Base-by-base conservation (phyloP, 352 stramenopile species). In the Saprolegnia parasitica region DNA sequence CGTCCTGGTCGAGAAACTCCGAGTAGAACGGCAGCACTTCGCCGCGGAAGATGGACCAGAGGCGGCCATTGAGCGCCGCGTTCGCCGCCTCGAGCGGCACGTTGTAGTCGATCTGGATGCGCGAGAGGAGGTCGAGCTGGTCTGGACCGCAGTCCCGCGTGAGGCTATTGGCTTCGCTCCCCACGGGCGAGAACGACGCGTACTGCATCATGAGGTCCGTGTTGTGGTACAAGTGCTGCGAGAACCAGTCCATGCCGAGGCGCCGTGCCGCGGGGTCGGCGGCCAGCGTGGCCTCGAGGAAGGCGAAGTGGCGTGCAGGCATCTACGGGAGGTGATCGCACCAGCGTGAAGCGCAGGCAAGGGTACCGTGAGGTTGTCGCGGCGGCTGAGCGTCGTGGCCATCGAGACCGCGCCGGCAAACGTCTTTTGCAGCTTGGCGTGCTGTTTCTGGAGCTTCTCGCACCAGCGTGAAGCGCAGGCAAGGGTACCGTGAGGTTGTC, bases 151-250 rank as follows among this genome's bases (percentile, higher is more conserved):
- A 60, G 13, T 60, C 52, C 3, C 52, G 52, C 24, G 20, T 40
- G 11, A 60, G 13, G 11, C 11, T 60, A 4, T 60, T 20, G 13
- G 9, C 35, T 20, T 60, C 13, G 35, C 9, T 24, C 3, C 52
- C 52, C 52, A 24, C 13, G 11, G 52, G 24, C 1, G 61, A 45
- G 26, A 56, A 46, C 39, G 26, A 3, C 13, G 24, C n/a, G 18
- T 67, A 35, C 26, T 67, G 24, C 11, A 67, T 16, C 40, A 67
- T 67, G 26, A 13, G 11, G 15, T 50, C 40, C 13, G 61, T 56
- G 49, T 67, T 67, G 61, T 67, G 61, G 40, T 67, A 67, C 39
- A 67, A 11, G 11, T 67, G 61, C 49, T 56, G 61, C 20, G 61
- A 55, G 32, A 67, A 42, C 61, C 61, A 67, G 32, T 55, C 61